Base-by-base conservation (phyloP, 805 yeast genomes). In the Metschnikowia koreensis region DNA sequence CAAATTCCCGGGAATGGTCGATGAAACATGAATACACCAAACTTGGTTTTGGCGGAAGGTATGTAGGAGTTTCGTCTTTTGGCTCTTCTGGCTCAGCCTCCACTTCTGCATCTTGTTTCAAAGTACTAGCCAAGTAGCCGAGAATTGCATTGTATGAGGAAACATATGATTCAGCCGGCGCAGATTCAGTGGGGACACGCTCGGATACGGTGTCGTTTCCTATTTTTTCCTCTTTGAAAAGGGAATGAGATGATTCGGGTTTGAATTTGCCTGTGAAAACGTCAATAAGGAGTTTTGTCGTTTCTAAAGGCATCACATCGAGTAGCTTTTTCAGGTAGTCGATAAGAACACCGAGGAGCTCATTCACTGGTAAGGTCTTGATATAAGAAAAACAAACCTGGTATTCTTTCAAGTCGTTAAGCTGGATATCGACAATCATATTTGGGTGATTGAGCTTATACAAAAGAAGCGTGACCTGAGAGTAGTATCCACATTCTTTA, bases 21-120 rank as follows among this genome's bases (percentile, higher is more conserved):
- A 88, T 82, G 66, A 94, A 94, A 1, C 96, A 83, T 1, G 93
- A 84, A 64, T 90, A 94, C 1, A 93, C 88, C 38, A 93, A 75
- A 42, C 91, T 78, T 7, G 98, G 98, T 47, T 84, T 79, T 3
- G 99, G 99, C 1, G 98, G 97, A 47, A 86, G 85, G 66, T 94
- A 94, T 0, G 94, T 87, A 13, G 92, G 86, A 63, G 51, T 15
- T 28, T 38, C 22, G 13, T 38, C 29, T 7, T 13, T 38, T 6
- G 47, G 15, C 16, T 41, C 48, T 29, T 45, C 46, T 5, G 44
- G 41, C 4, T 38, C 13, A 12, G 43, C 33, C 9, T 33, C 51
- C 10, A 36, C 31, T 10, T 38, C 54, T 9, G 27, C 41, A 28
- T 46, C 50, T 10, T 39, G 43, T 22, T 42, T 41, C 28, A 48